Conservation (phyloP, 176 grass and related monocot species). For the Carex pumila region DNA sequence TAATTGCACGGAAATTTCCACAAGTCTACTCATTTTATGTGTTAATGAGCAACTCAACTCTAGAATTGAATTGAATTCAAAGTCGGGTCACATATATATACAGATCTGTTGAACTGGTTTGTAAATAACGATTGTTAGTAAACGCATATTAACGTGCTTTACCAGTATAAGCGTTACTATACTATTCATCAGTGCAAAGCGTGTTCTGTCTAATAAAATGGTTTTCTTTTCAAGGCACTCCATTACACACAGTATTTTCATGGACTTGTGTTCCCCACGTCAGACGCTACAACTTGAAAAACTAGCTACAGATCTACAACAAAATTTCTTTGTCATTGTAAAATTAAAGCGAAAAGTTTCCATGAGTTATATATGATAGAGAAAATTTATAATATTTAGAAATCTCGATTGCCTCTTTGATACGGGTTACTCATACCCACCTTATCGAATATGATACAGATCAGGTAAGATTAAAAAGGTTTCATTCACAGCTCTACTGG, state of each 20-base stretch:
- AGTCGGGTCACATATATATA: not conserved
- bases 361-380: not conserved
- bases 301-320: not conserved
- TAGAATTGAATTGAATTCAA: constrained; percentile 8
- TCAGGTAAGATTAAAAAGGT: too few species aligned
- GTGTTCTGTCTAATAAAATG: not conserved
- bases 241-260: not conserved
- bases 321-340: not conserved
- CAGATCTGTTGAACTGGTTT: not conserved
- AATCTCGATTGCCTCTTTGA: not conserved
- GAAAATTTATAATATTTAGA: not conserved
- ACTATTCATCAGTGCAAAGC: not conserved
- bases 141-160: not conserved
- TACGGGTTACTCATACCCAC: too few species aligned
- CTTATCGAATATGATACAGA: too few species aligned
- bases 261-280: not conserved
- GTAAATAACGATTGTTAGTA: not conserved
- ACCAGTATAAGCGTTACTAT: not conserved
- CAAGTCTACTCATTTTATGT: not conserved
- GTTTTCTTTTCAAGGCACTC: not conserved
- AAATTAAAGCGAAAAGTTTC: not conserved
- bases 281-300: not conserved
- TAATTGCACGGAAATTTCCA: constrained; percentile 16
- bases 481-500: too few species aligned
- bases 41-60: not conserved